Base-by-base conservation (phyloP, 106 monocot genomes). In the Allium cepa region DNA sequence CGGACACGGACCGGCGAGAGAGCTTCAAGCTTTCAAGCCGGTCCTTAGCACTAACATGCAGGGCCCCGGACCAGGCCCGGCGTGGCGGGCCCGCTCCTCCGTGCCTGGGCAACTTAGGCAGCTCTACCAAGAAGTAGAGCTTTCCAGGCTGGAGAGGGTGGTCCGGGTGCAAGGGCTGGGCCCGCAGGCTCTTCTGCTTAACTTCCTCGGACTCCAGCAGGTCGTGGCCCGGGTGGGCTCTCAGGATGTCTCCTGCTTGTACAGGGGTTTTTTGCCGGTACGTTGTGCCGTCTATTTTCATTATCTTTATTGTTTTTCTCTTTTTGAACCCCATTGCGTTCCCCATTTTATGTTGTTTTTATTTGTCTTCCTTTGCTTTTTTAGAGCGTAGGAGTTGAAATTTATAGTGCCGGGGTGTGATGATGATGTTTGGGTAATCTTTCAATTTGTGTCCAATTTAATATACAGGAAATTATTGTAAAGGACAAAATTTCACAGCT, bases 11-110 rank as follows among this genome's bases (percentile, higher is more conserved):
- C n/a, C 87, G 76, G 47, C 82, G 76, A 9, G 80, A 66, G 28
- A 89, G 77, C 78, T 63, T 69, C 53, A 89, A 64, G 22, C 79
- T 78, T 53, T 89, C 89, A 3, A 89, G 75, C 46, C 89, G 58
- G 51, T 89, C 89, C 69, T 72, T 79, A 10, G 88, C 85, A 12
- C 77, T 59, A 9, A 80, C 53, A 17, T 71, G 78, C 3, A 89
- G 71, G 61, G 73, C 69, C 0, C 85, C 89, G 14, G 85, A 85
- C 80, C 75, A 78, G 0, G 87, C 77, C 17, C 87, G 7, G 27
- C 80, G 68, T 0, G 82, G 73, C 13, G 17, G 53, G 17, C 59
- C 47, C 11, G 10, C 17, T 6, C 76, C 60, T 49, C 48, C 51
- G 75, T 66, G 45, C 36, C 76, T 18, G 26, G 50, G 79, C 17